Percentiles rank a stretch among this genome's conserved stretches.
phyloP scores from a whole-genome alignment of 371 early-diverging fungal species.

The Mucor lusitanicus region DNA sequence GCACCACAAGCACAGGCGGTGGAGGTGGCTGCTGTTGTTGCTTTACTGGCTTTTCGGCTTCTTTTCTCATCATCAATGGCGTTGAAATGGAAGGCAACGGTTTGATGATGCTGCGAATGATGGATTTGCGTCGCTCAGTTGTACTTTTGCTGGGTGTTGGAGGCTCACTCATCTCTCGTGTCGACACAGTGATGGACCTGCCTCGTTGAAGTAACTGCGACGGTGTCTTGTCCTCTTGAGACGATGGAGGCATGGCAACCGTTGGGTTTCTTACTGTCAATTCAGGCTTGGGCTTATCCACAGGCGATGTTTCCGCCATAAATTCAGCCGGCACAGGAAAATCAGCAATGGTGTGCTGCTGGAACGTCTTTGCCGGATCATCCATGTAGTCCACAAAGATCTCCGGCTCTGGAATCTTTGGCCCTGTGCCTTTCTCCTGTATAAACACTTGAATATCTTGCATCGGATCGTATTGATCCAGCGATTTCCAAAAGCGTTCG shows the following conservation, averaged over 20 bases:
- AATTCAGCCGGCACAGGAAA: constrained; percentile 21
- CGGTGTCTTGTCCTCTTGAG: not conserved
- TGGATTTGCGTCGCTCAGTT: constrained; percentile 9
- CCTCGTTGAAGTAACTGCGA: not conserved
- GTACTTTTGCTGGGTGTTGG: not conserved
- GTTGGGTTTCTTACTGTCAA: constrained; percentile 21
- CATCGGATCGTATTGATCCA: constrained; percentile 73
- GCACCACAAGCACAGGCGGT: constrained; percentile 2
- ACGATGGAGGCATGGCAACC: not conserved
- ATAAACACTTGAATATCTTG: constrained; percentile 76
- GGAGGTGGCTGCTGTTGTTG: not conserved
- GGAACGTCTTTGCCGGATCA: constrained; percentile 47
- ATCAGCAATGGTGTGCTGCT: constrained; percentile 37
- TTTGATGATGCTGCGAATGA: constrained; percentile 14
- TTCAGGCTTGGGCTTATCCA: constrained; percentile 12
- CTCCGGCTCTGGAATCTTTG: constrained; percentile 52
- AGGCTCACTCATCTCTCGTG: not conserved
- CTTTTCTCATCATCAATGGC: not conserved
- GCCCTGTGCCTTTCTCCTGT: constrained; percentile 74
- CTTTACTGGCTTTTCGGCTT: not conserved
- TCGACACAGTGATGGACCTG: not conserved
- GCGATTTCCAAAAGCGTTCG: constrained; percentile 68
- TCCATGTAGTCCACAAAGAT: constrained; percentile 45
- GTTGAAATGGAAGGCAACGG: constrained; percentile 23
- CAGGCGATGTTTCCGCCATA: constrained; percentile 7